A percentile compares a stretch with the other conserved stretches of the same genome.
Evolutionary conservation across 441 rosid species (phyloP).

Genomic region (Gossypium davidsonii): DNA sequence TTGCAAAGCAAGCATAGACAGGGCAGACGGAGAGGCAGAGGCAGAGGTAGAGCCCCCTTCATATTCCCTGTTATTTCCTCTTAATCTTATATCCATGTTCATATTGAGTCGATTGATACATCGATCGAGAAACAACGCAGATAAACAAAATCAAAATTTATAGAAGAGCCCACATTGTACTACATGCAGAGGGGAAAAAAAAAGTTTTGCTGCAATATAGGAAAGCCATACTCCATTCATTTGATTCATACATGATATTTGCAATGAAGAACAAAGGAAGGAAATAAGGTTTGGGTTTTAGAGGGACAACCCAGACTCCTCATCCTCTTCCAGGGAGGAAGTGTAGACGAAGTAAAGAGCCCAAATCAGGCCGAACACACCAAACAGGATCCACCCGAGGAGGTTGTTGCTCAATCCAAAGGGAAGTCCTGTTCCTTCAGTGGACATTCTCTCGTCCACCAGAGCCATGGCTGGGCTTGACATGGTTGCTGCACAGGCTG

Average conservation of each 20-base stretch:
- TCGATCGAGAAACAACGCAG: too few species aligned
- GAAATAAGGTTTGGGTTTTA: slow-evolving; percentile 17
- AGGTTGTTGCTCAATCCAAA: slow-evolving; percentile 90
- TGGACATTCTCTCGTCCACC: slow-evolving; percentile 80
- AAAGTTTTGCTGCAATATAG: background rate
- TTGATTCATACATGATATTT: slow-evolving; percentile 11
- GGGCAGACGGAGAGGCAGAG: too few species aligned
- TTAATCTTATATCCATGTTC: too few species aligned
- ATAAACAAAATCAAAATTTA: too few species aligned
- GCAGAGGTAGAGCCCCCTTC: too few species aligned
- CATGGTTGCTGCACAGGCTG: slow-evolving; percentile 46
- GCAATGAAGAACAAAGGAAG: background rate
- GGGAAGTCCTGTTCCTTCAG: slow-evolving; percentile 88
- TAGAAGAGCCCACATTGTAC: too few species aligned
- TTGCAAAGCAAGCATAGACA: too few species aligned
- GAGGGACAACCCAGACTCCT: slow-evolving; percentile 82
- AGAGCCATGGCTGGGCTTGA: slow-evolving; percentile 68
- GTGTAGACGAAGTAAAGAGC: slow-evolving; percentile 57
- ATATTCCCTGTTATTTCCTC: too few species aligned
- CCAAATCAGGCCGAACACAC: slow-evolving; percentile 83
- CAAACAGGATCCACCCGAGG: slow-evolving; percentile 86
- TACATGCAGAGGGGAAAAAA: too few species aligned
- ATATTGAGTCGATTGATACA: too few species aligned
- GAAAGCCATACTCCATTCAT: background rate
- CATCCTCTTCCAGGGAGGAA: slow-evolving; percentile 66